Evolutionary conservation across 2,329 filamentous ascomycete species (phyloP).

Genomic region (Macrophomina tecta): DNA sequence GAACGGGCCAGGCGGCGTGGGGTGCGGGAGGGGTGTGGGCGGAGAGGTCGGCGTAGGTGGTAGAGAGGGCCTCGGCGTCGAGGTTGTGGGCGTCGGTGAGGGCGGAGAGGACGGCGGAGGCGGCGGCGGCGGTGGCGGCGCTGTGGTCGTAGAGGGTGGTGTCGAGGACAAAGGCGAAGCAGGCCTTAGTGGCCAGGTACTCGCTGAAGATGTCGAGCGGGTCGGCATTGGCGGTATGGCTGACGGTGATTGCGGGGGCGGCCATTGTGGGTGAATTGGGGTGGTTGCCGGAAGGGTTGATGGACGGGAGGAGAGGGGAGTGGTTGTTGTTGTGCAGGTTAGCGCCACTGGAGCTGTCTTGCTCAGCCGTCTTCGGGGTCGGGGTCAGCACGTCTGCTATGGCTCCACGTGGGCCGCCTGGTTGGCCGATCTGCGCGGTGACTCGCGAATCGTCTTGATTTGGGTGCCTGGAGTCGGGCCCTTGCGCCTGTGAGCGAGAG

Average conservation of each 20-base stretch:
- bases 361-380: slow-evolving; percentile 7
- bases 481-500: neutral
- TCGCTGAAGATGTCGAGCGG: slow-evolving; percentile 19
- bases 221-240: slow-evolving; percentile 3
- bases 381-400: slow-evolving; percentile 25
- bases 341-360: slow-evolving; percentile 3
- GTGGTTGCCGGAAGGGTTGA: neutral
- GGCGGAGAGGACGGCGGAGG: slow-evolving; percentile 15
- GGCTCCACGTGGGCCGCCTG: slow-evolving; percentile 25
- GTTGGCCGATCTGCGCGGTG: slow-evolving; percentile 18
- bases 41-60: slow-evolving; percentile 5
- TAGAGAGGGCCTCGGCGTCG: neutral
- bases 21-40: neutral
- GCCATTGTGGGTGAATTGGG: slow-evolving; percentile 1
- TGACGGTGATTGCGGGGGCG: slow-evolving; percentile 11
- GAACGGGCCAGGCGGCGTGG: neutral
- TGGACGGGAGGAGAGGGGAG: neutral
- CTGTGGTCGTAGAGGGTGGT: slow-evolving; percentile 22
- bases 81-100: slow-evolving; percentile 12
- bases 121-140: slow-evolving; percentile 4
- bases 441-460: neutral
- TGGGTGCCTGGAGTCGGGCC: too few species aligned
- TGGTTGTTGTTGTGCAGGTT: slow-evolving; percentile 6
- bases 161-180: slow-evolving; percentile 27
- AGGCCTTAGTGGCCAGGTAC: slow-evolving; percentile 20